Base-by-base conservation (phyloP, 73 alveolate genomes). In the Paramecium biaurelia region DNA sequence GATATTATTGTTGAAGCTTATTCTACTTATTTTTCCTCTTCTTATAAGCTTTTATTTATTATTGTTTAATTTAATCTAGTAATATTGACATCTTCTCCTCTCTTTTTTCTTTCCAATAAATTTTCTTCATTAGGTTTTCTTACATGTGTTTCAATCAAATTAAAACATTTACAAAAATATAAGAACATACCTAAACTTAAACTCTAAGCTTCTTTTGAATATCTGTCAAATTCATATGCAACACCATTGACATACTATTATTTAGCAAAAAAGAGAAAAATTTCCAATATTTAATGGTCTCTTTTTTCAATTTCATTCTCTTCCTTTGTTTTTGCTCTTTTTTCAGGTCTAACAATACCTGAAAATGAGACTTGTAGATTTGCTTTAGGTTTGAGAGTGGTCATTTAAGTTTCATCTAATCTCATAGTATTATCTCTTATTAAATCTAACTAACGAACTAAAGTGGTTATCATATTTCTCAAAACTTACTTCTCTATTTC, bases 131-230 rank as follows among this genome's bases (percentile, higher is more conserved):
- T 24, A 4, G 90, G 90, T 10, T n/a, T 34, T 41, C 90, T 38
- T 4, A 43, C 76, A 30, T 79, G 45, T 28, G 30, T 43, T 18
- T 41, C 70, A 79, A 79, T 79, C 18, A 79, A 45, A 79, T 23
- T 41, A 43, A 79, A 79, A 79, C 63, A 79, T 20, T 79, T 79
- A 63, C 90, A 79, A 79, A 79, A 79, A 34, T 79, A 79, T 11
- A 79, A 26, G 26, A 79, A 79, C 90, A 79, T 79, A 42, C 90
- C 90, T 43, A 79, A 43, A 79, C 90, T 79, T 23, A 79, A 45
- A 30, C 32, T 41, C 10, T 79, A 45, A 10, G 90, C 90, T 34
- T 79, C 90, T 41, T 79, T 79, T 21, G 90, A 8, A 11, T 79
- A 79, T 79, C 90, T 38, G 43, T 79, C 90, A 79, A 79, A 79